Base-by-base conservation (phyloP, 164 flowering plant species). In the Stephania yunnanensis region DNA sequence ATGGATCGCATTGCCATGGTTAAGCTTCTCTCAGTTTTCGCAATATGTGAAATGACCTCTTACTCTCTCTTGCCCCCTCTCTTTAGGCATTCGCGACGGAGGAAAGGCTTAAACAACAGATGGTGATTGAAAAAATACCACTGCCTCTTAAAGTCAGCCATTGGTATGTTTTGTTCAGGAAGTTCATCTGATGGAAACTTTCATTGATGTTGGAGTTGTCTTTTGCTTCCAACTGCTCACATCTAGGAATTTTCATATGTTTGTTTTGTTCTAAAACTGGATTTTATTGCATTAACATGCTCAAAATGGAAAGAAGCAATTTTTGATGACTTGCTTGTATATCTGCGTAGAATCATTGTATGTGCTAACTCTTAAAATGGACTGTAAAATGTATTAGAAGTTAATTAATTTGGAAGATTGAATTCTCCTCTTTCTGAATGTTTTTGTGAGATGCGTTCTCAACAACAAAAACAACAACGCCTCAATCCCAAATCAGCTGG, bases 71-170 rank as follows among this genome's bases (percentile, higher is more conserved):
- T 10, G 11, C 20, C 55, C 9, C 8, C 29, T 81, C 64, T 25
- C 69, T 50, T 84, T 80, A 95, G 99, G 95, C 86, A 74, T 91
- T 77, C 86, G 94, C 85, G 78, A 81, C 78, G 55, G 88, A 86
- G 76, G 93, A 91, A 81, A 87, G 95, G 80, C 79, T 81, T 79
- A 92, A 90, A 81, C 91, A 87, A 71, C 96, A 92, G 75, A 71
- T 71, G 76, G 74, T 72, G 69, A 85, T 92, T 75, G 97, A 88
- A 31, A 87, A 85, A 58, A 79, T 85, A 75, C 77, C 87, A 29
- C 70, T 95, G 82, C 95, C 95, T 53, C 87, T 81, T 76, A 83
- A 86, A 80, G 80, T 87, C 75, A 93, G 97, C 84, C 87, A 92
- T 81, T 87, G 90, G 98, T 91, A 80, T 79, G 91, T 81, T 45